Evolutionary conservation across 371 early-diverging fungal species (phyloP), one percentile per base, ranked within the genome.

Genomic region (Cladochytrium tenue): DNA sequence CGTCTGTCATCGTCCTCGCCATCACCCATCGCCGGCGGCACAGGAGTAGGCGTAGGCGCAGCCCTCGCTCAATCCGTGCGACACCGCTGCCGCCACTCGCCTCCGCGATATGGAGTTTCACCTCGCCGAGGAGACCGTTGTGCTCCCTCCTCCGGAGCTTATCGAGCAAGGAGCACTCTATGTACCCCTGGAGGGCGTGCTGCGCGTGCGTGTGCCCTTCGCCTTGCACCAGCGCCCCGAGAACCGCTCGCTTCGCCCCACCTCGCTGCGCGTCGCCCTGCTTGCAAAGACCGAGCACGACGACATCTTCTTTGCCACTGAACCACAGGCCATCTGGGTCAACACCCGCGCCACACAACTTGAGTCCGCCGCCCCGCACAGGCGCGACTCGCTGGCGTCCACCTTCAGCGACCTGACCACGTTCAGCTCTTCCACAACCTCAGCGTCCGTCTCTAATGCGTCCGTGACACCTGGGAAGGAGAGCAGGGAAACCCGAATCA

Each of bases 131-230:
- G 7, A 7, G 43, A 20, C 20, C 13, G 43, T 43, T 7, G 43
- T 43, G 17, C 62, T 61, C 30, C 62, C 62, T 26, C 62, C 62
- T 52, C 52, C 62, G 20, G 62, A 61, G 25, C 27, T 31, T 20
- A 35, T 61, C 50, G 62, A 50, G 50, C n/a, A 30, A 7, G 53
- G 20, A 15, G 52, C 62, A 13, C 50, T 61, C 27, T 61, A 36
- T 32, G 51, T 61, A 3, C 62, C 62, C 20, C 52, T 61, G 5
- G 7, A 36, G 7, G 62, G 62, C 3, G 25, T 51, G 50, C n/a
- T 61, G 34, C 10, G 62, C 15, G 32, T 61, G n/a, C 50, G 52
- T 2, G 23, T 61, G n/a, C 62, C 62, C 26, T 52, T 61, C 20
- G 62, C 52, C 51, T 25, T 61, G 26, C 62, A 61, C 62, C 10